Percentiles rank a stretch among this genome's conserved stretches.
Evolutionary conservation across 768 basidiomycete species (phyloP).

Genomic region (Clitopilus passeckerianus): DNA sequence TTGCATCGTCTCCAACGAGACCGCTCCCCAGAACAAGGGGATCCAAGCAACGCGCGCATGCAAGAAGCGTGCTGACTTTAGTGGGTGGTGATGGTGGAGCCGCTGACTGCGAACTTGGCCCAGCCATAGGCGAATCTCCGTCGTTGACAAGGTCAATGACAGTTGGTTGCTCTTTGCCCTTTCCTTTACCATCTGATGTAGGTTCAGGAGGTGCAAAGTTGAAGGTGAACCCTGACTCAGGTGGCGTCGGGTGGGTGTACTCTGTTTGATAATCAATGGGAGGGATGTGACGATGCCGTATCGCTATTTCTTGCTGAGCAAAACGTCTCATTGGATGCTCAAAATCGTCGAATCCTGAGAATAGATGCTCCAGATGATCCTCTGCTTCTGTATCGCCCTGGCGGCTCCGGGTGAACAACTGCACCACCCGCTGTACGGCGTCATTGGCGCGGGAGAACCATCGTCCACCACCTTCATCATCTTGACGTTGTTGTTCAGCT

Average conservation of each 20-base stretch:
- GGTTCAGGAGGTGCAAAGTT: slow-evolving; percentile 51
- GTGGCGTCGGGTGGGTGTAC: slow-evolving; percentile 61
- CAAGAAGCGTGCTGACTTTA: slow-evolving; percentile 41
- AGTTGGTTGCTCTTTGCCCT: slow-evolving; percentile 19
- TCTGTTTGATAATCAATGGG: slow-evolving; percentile 42
- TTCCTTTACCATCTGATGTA: slow-evolving; percentile 18
- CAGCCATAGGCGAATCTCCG: slow-evolving; percentile 21
- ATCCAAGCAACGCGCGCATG: slow-evolving; percentile 64
- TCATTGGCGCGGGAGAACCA: slow-evolving; percentile 10
- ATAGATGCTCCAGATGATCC: slow-evolving; percentile 8
- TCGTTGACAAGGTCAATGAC: slow-evolving; percentile 39
- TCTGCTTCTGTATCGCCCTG: slow-evolving; percentile 8
- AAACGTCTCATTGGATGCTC: slow-evolving; percentile 4
- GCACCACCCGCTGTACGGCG: slow-evolving; percentile 8
- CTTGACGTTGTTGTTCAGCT: slow-evolving; percentile 10
- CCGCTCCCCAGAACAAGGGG: slow-evolving; percentile 54
- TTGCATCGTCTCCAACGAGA: slow-evolving; percentile 39
- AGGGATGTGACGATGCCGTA: slow-evolving; percentile 1
- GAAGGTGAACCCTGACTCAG: slow-evolving; percentile 61
- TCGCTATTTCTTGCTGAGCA: slow-evolving; percentile 5
- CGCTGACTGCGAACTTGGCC: slow-evolving; percentile 6
- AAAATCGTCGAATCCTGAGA: not conserved
- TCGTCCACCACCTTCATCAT: slow-evolving; percentile 8
- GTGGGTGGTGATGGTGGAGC: slow-evolving; percentile 5
- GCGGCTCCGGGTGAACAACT: slow-evolving; percentile 2